Evolutionary conservation across 495 filamentous ascomycete species (phyloP), one percentile per base, ranked within the genome.

Genomic region (Trichoderma virens): DNA sequence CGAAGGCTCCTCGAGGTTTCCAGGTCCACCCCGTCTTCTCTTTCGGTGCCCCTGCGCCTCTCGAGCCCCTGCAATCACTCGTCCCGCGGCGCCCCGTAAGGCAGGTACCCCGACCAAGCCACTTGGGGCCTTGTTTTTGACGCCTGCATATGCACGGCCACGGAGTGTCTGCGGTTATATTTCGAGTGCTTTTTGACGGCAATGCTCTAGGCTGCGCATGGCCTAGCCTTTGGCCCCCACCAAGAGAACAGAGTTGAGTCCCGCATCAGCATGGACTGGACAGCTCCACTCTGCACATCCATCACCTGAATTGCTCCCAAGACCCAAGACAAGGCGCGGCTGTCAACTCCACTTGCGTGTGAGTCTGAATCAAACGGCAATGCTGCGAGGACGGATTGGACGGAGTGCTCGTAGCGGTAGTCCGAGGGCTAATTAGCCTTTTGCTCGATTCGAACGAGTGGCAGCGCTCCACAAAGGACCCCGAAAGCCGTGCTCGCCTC

Each of bases 71-170:
- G 51, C 25, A 56, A 27, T 27, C 51, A 56, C 51, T 56, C 51
- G 51, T 56, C 51, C 51, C 51, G 51, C 51, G 41, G 51, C 51
- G 51, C 51, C 51, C 51, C 51, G 51, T 56, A 56, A 56, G 51
- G 51, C 51, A 56, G 51, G 51, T 56, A 56, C 51, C 51, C 51
- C 51, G 51, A 20, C 51, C 47, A 56, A 30, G 51, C 51, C 51
- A 56, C 51, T 27, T 20, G 25, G 27, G 51, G 27, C 51, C 51
- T 16, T 56, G 51, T 13, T 30, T 51, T 56, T 11, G 51, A 30
- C 51, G 51, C 51, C 23, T 56, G 23, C 51, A 30, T 56, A 56
- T 56, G 51, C 51, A 30, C 51, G 51, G 7, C 23, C 51, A 56
- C 51, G 51, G 51, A 56, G 23, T 56, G 51, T 56, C 51, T 56